phyloP scores from a whole-genome alignment of 441 rosid genomes.

The Isatis lusitanica region DNA sequence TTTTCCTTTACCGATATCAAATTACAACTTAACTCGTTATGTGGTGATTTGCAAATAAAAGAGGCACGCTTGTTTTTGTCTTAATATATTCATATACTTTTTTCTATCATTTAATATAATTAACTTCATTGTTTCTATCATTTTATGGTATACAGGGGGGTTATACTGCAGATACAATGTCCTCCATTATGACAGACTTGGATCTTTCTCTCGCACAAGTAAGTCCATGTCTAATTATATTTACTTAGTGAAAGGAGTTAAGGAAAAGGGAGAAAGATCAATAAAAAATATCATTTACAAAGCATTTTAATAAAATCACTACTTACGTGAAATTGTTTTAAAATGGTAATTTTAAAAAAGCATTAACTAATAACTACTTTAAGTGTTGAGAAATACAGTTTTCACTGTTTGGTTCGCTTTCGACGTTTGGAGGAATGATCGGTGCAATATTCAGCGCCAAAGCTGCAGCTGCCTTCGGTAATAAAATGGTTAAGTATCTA shows the following conservation, averaged over 20 bases:
- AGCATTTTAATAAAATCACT: not conserved
- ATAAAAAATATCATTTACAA: not conserved
- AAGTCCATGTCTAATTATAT: not conserved
- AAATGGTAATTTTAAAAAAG: not conserved
- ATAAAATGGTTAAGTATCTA: conserved; percentile 29
- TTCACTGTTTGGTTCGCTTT: conserved; percentile 38
- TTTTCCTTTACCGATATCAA: not conserved
- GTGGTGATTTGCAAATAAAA: not conserved
- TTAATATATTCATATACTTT: not conserved
- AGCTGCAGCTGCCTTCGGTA: conserved; percentile 31
- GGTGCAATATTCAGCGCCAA: conserved; percentile 41
- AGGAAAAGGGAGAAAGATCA: not conserved
- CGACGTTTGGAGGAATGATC: conserved; percentile 43
- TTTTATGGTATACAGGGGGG: conserved; percentile 23
- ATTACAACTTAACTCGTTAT: not conserved
- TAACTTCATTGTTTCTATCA: not conserved
- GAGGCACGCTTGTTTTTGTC: not conserved
- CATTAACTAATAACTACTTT: not conserved
- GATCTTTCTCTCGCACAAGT: conserved; percentile 39
- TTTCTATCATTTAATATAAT: not conserved
- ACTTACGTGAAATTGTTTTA: not conserved
- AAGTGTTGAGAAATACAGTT: conserved; percentile 22
- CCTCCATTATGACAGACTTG: conserved; percentile 34
- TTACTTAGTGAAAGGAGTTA: not conserved
- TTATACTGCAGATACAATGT: conserved; percentile 37